Evolutionary conservation across 495 filamentous ascomycete genomes (phyloP).

Genomic region (Penicillium argentinense): DNA sequence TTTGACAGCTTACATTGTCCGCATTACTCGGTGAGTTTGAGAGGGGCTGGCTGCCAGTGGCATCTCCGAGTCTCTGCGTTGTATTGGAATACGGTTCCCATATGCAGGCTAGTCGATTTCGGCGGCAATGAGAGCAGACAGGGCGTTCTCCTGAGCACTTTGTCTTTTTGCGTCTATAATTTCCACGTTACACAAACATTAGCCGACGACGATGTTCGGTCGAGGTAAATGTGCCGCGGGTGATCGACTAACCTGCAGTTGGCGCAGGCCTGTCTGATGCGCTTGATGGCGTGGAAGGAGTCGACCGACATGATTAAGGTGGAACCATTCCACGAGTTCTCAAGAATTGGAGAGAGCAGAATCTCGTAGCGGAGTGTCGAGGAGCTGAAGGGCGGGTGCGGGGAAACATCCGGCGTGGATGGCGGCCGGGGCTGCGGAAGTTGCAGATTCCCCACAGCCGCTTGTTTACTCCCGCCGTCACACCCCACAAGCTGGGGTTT

Average conservation of each 20-base stretch:
- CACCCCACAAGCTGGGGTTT: too few relatives aligned
- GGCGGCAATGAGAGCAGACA: conserved; percentile 27
- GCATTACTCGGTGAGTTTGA: too few relatives aligned
- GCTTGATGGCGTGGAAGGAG: conserved; percentile 17
- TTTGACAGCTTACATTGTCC: too few relatives aligned
- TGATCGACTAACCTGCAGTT: too few relatives aligned
- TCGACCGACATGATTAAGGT: conserved; percentile 9
- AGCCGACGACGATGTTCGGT: too few relatives aligned
- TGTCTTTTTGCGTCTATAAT: conserved; percentile 27
- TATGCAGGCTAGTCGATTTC: conserved; percentile 19
- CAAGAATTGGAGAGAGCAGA: neutral
- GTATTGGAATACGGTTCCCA: conserved; percentile 25
- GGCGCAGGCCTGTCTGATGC: conserved; percentile 31
- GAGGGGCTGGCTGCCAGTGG: neutral
- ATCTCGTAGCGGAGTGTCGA: too few relatives aligned
- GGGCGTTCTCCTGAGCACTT: conserved; percentile 35
- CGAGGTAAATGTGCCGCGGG: too few relatives aligned
- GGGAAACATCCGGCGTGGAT: too few relatives aligned
- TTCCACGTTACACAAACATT: neutral
- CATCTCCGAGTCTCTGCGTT: conserved; percentile 1
- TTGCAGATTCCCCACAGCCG: too few relatives aligned
- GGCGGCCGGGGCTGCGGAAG: too few relatives aligned
- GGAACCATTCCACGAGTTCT: neutral
- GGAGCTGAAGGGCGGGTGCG: too few relatives aligned
- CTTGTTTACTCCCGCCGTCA: too few relatives aligned